Evolutionary conservation across 768 basidiomycete species (phyloP), one percentile per base, ranked within the genome.

Genomic region (Pilatotrama ljubarskyi): DNA sequence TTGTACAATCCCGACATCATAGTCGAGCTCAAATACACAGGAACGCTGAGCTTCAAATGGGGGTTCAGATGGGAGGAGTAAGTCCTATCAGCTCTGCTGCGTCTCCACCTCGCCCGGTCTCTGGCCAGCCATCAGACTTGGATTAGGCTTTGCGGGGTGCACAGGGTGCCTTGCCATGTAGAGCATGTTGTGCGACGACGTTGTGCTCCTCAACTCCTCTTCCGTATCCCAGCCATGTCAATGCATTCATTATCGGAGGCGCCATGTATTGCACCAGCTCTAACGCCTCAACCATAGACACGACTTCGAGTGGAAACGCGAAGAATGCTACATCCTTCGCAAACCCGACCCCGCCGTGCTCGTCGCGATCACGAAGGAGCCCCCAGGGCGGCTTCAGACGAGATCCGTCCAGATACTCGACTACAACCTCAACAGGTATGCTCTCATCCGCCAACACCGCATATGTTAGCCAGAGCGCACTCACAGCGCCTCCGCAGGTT

Each of bases 341-440:
- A 93, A 93, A 69, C 92, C 91, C 9, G 92, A 94, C 64, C 92
- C 92, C 6, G 88, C 92, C 4, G 91, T 94, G 1, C 81, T 93
- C 10, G 87, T 94, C 13, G 91, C 90, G 0, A 79, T 92, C 26
- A 91, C 90, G 2, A 91, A 87, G 67, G 92, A 92, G 60, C 82
- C 85, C 1, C 77, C 84, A 2, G 86, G 88, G 7, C 78, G 83
- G 22, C 75, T 87, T 44, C 87, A 84, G 67, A 84, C 87, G 13
- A 72, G 81, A 0, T 79, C 85, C 2, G 77, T 92, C 26, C 92
- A 94, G 67, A 82, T 94, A 24, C 76, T 94, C 5, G 91, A 94
- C 71, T 94, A 93, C 64, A 94, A 94, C 66, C 77, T 94, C 37
- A 84, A 92, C 66, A 76, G 91, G 91, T 87, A 60, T 47, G 75